phyloP scores from a whole-genome alignment of 257 asterid species.

The Lycium ferocissimum region DNA sequence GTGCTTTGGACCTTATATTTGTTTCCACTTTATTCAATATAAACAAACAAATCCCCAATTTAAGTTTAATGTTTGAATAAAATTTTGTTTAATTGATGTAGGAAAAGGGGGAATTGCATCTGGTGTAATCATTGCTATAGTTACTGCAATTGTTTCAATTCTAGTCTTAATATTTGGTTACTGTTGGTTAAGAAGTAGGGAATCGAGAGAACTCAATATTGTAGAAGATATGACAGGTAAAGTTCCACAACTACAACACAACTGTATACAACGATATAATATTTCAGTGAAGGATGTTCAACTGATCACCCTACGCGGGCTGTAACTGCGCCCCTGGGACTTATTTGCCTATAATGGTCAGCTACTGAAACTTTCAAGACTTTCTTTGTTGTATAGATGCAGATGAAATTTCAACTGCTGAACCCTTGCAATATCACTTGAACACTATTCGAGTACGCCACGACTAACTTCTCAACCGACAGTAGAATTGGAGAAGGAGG shows the following conservation, averaged over 20 bases:
- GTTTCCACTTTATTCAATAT: not conserved
- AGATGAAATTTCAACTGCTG: not conserved
- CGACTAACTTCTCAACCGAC: conserved; percentile 26
- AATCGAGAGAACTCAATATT: not conserved
- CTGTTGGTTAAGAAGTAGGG: conserved; percentile 4
- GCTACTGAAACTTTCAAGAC: not conserved
- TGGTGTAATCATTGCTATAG: conserved; percentile 22
- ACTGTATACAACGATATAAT: no score
- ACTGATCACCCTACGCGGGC: no score
- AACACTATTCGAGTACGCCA: conserved; percentile 33
- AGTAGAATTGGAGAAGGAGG: conserved; percentile 36
- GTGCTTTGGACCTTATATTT: no score
- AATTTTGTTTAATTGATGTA: not conserved
- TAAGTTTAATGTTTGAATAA: not conserved
- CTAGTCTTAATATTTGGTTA: not conserved
- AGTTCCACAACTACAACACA: no score
- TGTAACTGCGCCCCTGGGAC: no score
- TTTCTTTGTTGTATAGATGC: not conserved
- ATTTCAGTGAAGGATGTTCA: no score
- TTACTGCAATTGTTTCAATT: not conserved
- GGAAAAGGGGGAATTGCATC: conserved; percentile 29
- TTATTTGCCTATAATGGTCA: no score
- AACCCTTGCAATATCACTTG: conserved; percentile 21
- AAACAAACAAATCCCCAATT: fast-evolving
- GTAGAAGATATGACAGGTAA: no score